Conservation (phyloP, 805 yeast species). For the Metschnikowia koreensis region DNA sequence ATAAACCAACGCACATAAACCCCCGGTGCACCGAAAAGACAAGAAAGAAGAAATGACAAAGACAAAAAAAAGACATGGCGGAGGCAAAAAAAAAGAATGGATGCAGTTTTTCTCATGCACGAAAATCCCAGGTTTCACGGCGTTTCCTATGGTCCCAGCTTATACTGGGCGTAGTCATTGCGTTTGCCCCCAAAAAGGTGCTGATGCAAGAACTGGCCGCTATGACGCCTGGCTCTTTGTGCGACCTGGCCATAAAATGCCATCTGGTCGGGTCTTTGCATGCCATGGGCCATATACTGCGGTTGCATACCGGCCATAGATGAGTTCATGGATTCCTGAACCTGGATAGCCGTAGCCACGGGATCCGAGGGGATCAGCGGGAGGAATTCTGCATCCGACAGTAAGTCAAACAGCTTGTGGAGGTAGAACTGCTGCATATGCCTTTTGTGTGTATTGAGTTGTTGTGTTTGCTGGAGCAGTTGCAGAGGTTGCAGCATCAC, state of each 20-base stretch:
- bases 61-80: neutral
- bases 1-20: neutral
- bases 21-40: neutral
- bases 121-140: neutral
- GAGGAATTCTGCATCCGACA: slow-evolving; percentile 66
- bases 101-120: too few relatives aligned
- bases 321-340: slow-evolving; percentile 14
- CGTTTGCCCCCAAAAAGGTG: slow-evolving; percentile 20
- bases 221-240: slow-evolving; percentile 14
- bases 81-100: neutral
- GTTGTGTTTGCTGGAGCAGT: slow-evolving; percentile 18
- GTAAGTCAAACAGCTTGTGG: slow-evolving; percentile 66
- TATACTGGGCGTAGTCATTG: slow-evolving; percentile 19
- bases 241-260: slow-evolving; percentile 15
- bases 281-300: slow-evolving; percentile 8
- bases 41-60: neutral
- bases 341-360: slow-evolving; percentile 15
- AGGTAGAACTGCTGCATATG: slow-evolving; percentile 43
- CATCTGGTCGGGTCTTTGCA: slow-evolving; percentile 15
- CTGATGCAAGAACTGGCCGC: slow-evolving; percentile 20
- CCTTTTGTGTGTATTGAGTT: slow-evolving; percentile 39
- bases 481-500: slow-evolving; percentile 12
- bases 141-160: slow-evolving; percentile 10
- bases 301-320: slow-evolving; percentile 9
- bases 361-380: slow-evolving; percentile 27